Evolutionary conservation across 2,329 filamentous ascomycete genomes (phyloP).

Genomic region (Diaporthe longicolla): DNA sequence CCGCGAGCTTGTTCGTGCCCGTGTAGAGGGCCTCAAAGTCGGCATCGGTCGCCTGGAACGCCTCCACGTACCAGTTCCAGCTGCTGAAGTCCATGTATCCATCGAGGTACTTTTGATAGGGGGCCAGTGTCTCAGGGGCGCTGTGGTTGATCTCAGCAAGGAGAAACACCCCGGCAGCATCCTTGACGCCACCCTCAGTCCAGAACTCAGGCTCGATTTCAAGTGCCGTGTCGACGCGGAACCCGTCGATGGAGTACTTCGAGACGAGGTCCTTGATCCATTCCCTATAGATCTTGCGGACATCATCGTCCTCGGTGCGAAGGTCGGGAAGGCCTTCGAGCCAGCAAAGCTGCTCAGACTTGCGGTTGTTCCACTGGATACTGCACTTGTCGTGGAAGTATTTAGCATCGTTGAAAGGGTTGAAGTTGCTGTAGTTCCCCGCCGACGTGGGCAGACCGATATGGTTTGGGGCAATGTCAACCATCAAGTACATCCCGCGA

Average conservation of each 20-base stretch:
- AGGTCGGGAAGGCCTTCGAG: constrained; percentile 60
- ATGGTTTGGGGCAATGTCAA: constrained; percentile 72
- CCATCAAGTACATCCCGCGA: constrained; percentile 73
- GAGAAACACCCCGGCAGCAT: constrained; percentile 62
- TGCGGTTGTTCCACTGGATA: constrained; percentile 34
- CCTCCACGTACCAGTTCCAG: constrained; percentile 51
- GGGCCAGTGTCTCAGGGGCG: constrained; percentile 57
- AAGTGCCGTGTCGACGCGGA: constrained; percentile 63
- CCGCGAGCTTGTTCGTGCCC: constrained; percentile 43
- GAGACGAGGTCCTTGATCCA: constrained; percentile 64
- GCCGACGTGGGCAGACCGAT: constrained; percentile 51
- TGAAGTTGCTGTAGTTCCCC: constrained; percentile 45
- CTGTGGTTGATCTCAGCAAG: constrained; percentile 66
- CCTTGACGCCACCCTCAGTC: constrained; percentile 58
- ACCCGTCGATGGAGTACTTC: constrained; percentile 66
- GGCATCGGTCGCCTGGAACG: constrained; percentile 47
- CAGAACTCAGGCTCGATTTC: constrained; percentile 66
- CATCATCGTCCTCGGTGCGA: constrained; percentile 58
- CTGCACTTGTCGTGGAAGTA: constrained; percentile 44
- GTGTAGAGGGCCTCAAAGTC: constrained; percentile 51
- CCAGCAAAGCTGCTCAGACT: constrained; percentile 38
- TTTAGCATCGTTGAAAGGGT: constrained; percentile 48
- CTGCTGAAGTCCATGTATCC: constrained; percentile 65
- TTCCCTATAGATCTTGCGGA: constrained; percentile 59
- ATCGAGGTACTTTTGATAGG: constrained; percentile 62